Base-by-base conservation (phyloP, 1,284 basidiomycete genomes). In the Phlebopus sp. region DNA sequence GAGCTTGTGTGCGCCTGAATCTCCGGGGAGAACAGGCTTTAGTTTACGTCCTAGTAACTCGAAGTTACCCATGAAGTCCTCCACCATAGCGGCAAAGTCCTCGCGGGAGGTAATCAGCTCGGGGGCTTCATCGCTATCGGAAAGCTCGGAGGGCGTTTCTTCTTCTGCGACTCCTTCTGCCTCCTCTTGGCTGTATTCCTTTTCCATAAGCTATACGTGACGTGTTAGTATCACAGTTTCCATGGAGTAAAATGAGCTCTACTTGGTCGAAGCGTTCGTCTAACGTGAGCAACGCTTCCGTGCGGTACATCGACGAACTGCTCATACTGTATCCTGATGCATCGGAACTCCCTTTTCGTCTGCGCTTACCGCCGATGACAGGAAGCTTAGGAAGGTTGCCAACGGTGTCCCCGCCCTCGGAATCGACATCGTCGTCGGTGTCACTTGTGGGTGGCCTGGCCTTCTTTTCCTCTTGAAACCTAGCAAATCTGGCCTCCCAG, bases 321-420 rank as follows among this genome's bases (percentile, higher is more conserved):
- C 89, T 96, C 96, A 99, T 98, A 64, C 88, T 92, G 74, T 94
- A 95, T 10, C 91, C 92, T 17, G 91, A 92, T 2, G 90, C 91
- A 56, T 92, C 86, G 37, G 88, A 91, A 1, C 82, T 75, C 7
- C 83, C 83, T 62, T 86, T 90, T 57, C 89, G 75, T 57, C 85
- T 75, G 58, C 81, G 78, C 74, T 88, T 89, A 25, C 84, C 84
- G 38, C 92, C 87, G 40, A 86, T 76, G 49, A 92, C 84, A n/a
- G 84, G 78, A 48, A 86, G 76, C 39, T 73, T 76, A 10, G 85
- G 86, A 5, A 95, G 69, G 2, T 76, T 76, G 3, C 83, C 81
- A 34, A 97, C 66, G 0, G 90, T 95, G 63, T 96, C 93, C 1
- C 78, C 88, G 47, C 78, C 86, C 58, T 96, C 93, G 0, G 89